Percentiles rank a stretch among this genome's conserved stretches.
Evolutionary conservation across 1,284 basidiomycete genomes (phyloP).

Genomic region (Neonothopanus nambi): DNA sequence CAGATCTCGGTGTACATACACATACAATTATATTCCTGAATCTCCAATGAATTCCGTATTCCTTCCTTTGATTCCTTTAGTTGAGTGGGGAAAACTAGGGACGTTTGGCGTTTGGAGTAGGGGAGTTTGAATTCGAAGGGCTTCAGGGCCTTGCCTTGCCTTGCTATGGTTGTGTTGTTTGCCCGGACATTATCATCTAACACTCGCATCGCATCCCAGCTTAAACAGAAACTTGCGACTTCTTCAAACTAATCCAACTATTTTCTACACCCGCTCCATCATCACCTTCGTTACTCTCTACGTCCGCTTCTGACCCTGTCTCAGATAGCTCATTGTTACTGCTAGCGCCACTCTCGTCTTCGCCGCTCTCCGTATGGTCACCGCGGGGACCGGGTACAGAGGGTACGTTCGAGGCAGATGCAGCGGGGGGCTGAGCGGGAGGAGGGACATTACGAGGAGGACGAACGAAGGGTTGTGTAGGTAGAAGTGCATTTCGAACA

Average conservation of each 20-base stretch:
- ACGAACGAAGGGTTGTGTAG: slow-evolving; percentile 43
- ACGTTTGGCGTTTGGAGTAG: too few species aligned
- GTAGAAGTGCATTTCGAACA: slow-evolving; percentile 59
- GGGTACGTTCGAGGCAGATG: slow-evolving; percentile 1
- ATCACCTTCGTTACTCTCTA: slow-evolving; percentile 61
- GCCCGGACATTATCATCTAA: too few species aligned
- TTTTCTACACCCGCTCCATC: slow-evolving; percentile 42
- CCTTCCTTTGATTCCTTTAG: too few species aligned
- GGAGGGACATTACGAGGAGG: slow-evolving; percentile 19
- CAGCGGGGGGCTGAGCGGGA: slow-evolving; percentile 20
- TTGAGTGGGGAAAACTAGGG: too few species aligned
- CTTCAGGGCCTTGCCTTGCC: too few species aligned
- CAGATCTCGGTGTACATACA: too few species aligned
- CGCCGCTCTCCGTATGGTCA: slow-evolving; percentile 7
- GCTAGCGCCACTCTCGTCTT: slow-evolving; percentile 30
- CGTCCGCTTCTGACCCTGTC: slow-evolving; percentile 61
- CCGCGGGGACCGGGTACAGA: background rate
- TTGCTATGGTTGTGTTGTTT: too few species aligned
- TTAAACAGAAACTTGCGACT: too few species aligned
- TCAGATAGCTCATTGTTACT: slow-evolving; percentile 37
- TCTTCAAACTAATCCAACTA: slow-evolving; percentile 66
- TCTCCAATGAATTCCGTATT: too few species aligned
- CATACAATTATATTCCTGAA: too few species aligned
- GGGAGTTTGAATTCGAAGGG: too few species aligned
- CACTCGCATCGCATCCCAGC: too few species aligned